phyloP scores from a whole-genome alignment of 257 asterid species.

The Anisodus acutangulus region DNA sequence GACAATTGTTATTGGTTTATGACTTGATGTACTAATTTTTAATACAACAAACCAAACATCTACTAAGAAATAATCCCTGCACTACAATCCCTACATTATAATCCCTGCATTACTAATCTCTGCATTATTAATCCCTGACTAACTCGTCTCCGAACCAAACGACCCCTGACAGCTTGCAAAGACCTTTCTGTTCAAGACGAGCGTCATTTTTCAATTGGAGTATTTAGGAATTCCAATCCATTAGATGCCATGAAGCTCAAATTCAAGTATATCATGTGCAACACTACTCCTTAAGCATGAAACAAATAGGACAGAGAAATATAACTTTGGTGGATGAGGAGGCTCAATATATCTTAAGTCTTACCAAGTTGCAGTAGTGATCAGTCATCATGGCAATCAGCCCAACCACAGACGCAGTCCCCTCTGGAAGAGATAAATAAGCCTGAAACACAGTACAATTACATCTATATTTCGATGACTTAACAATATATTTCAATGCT shows the following conservation, averaged over 20 bases:
- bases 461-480: background rate
- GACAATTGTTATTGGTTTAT: background rate
- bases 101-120: background rate
- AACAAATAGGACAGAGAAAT: background rate
- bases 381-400: slow-evolving; percentile 97
- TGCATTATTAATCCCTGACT: background rate
- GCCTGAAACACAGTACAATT: slow-evolving; percentile 59
- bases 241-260: background rate
- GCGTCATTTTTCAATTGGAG: slow-evolving; percentile 8
- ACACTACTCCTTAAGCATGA: slow-evolving; percentile 4
- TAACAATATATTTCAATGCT: slow-evolving; percentile 12
- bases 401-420: slow-evolving; percentile 91
- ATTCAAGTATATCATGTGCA: slow-evolving; percentile 14
- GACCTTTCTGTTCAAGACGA: slow-evolving; percentile 1
- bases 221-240: slow-evolving; percentile 2
- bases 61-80: background rate
- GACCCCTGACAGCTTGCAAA: slow-evolving; percentile 1
- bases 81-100: background rate
- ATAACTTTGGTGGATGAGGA: background rate
- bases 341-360: slow-evolving; percentile 38
- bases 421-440: slow-evolving; percentile 40
- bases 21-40: background rate
- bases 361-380: slow-evolving; percentile 90
- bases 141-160: background rate
- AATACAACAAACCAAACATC: slow-evolving; percentile 5